phyloP scores from a whole-genome alignment of 805 yeast species.

The Middelhovenomyces tepae region DNA sequence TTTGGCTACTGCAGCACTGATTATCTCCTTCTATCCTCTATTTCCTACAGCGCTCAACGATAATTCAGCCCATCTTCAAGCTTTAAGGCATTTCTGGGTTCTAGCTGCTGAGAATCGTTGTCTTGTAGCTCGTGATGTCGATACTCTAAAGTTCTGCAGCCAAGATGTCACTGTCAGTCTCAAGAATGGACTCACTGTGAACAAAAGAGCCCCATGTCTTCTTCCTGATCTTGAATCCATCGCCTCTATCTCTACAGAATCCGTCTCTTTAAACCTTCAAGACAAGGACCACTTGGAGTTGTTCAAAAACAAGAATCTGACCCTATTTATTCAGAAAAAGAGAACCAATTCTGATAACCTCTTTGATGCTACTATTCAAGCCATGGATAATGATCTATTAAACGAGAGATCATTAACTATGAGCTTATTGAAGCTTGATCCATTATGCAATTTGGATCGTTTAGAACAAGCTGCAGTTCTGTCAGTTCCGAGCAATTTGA shows the following conservation, averaged over 20 bases:
- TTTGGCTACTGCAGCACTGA: conserved; percentile 57
- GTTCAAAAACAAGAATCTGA: conserved; percentile 26
- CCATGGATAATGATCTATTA: background rate
- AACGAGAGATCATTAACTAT: background rate
- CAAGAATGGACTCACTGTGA: conserved; percentile 31
- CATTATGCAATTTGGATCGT: conserved; percentile 6
- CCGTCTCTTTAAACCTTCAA: conserved; percentile 32
- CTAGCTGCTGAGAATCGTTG: conserved; percentile 75
- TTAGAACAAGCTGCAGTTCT: conserved; percentile 7
- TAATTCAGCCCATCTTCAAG: conserved; percentile 67
- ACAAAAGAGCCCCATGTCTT: conserved; percentile 52
- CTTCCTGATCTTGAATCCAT: conserved; percentile 49
- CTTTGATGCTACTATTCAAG: conserved; percentile 4
- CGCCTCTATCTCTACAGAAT: conserved; percentile 46
- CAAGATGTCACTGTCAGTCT: conserved; percentile 34
- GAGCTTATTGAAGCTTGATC: conserved; percentile 8
- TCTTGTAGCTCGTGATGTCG: conserved; percentile 64
- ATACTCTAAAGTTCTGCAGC: conserved; percentile 46
- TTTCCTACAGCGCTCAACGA: conserved; percentile 37
- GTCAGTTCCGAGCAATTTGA: conserved; percentile 23
- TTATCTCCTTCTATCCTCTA: conserved; percentile 71
- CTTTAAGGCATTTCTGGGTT: conserved; percentile 85
- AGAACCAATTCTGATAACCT: conserved; percentile 3
- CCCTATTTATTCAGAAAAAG: conserved; percentile 42
- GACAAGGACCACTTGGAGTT: conserved; percentile 2